Evolutionary conservation across 768 basidiomycete genomes (phyloP).

Genomic region (Auriscalpium orientale): DNA sequence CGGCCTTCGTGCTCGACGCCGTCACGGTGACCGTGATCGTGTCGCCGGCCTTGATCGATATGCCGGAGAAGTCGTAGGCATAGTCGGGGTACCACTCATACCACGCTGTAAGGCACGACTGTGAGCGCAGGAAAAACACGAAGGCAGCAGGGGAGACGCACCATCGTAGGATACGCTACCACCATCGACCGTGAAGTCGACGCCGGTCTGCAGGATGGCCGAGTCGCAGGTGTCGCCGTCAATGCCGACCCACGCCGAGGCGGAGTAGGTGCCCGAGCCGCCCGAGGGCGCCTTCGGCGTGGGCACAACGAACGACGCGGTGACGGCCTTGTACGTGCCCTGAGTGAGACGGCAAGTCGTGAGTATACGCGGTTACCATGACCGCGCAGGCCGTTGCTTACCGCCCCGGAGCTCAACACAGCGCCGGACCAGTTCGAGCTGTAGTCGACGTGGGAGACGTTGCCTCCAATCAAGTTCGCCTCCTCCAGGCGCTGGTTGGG

Average conservation of each 20-base stretch:
- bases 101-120: conserved; percentile 12
- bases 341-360: neutral
- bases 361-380: neutral
- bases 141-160: conserved; percentile 1
- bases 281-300: neutral
- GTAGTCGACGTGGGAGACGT: neutral
- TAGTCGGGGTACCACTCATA: conserved; percentile 24
- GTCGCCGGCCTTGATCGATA: conserved; percentile 17
- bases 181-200: conserved; percentile 20
- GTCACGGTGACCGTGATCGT: conserved; percentile 17
- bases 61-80: conserved; percentile 22
- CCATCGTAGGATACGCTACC: conserved; percentile 20
- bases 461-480: neutral
- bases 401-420: neutral
- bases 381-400: neutral
- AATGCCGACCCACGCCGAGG: conserved; percentile 27
- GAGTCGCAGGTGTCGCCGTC: conserved; percentile 23
- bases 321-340: neutral
- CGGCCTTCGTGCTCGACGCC: conserved; percentile 14
- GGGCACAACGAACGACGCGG: neutral
- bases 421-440: neutral
- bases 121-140: neutral
- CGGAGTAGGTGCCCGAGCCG: conserved; percentile 2
- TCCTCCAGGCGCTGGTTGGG: neutral
- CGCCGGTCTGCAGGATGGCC: conserved; percentile 26